phyloP scores from a whole-genome alignment of 2,329 filamentous ascomycete genomes.

The Stachybotrys echinatus region DNA sequence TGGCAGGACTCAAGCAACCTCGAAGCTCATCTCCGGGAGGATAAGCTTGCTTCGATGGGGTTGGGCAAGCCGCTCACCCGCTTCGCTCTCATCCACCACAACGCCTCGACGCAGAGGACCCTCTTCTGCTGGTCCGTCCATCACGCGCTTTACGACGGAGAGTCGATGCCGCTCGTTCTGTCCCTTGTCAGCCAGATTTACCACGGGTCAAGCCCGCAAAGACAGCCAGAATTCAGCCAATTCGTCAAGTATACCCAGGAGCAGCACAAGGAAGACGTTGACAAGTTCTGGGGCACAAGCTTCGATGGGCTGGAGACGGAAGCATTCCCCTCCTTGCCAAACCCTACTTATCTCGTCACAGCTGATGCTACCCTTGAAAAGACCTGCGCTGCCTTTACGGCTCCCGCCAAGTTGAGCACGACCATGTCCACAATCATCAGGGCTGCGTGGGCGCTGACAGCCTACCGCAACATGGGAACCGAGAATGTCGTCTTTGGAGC shows the following conservation, averaged over 20 bases:
- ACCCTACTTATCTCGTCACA: conserved; percentile 35
- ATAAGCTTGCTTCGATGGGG: conserved; percentile 11
- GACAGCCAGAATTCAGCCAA: conserved; percentile 30
- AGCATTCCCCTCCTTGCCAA: conserved; percentile 38
- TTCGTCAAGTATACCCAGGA: conserved; percentile 38
- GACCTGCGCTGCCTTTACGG: neutral
- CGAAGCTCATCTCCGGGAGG: conserved; percentile 27
- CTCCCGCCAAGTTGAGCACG: neutral
- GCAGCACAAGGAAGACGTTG: conserved; percentile 26
- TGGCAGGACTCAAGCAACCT: conserved; percentile 14
- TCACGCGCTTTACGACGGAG: conserved; percentile 49
- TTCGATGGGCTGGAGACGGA: conserved; percentile 29
- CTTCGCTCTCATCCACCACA: neutral
- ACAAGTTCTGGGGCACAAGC: conserved; percentile 36
- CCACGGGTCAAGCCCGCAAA: conserved; percentile 30
- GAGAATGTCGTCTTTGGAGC: conserved; percentile 36
- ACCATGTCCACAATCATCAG: conserved; percentile 9
- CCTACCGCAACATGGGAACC: conserved; percentile 38
- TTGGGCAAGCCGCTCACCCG: conserved; percentile 2
- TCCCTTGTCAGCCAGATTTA: conserved; percentile 9
- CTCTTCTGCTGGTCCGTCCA: conserved; percentile 13
- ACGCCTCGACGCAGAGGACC: conserved; percentile 10
- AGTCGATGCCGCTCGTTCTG: conserved; percentile 35
- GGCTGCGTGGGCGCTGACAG: conserved; percentile 44
- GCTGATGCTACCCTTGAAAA: conserved; percentile 39